A percentile compares a stretch with the other conserved stretches of the same genome.
Conservation (phyloP, 768 basidiomycete species). For the Calocera cornea region DNA sequence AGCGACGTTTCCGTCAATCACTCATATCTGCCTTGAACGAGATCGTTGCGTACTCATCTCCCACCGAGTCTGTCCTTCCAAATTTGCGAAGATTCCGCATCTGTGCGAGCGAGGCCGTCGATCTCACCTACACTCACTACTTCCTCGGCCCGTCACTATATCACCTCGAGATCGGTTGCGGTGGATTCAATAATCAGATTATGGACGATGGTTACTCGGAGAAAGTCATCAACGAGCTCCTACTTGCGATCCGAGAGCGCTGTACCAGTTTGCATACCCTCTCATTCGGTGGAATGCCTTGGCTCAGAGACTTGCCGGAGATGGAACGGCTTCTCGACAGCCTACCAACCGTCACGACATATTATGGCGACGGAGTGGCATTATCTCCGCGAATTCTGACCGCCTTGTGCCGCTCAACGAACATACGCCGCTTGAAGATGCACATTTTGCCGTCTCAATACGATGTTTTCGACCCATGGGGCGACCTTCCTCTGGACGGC, state of each 20-base stretch:
- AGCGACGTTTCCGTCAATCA: neutral
- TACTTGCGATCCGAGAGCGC: neutral
- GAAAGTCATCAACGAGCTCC: neutral
- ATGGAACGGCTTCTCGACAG: neutral
- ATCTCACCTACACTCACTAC: neutral
- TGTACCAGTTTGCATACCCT: neutral
- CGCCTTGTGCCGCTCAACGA: neutral
- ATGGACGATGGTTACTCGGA: neutral
- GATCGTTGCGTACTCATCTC: neutral
- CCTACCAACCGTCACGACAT: neutral
- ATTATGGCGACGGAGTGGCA: neutral
- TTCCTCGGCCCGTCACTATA: conserved; percentile 1
- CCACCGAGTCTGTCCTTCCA: neutral
- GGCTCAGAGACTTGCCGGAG: neutral
- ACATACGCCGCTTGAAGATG: neutral
- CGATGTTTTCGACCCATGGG: neutral
- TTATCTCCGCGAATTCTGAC: neutral
- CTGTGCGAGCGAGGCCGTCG: neutral
- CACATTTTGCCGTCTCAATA: neutral
- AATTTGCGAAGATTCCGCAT: neutral
- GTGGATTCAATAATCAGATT: neutral
- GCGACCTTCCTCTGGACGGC: neutral
- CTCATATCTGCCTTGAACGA: neutral
- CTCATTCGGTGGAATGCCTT: neutral
- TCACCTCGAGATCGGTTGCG: neutral